A percentile compares a stretch with the other conserved stretches of the same genome.
Evolutionary conservation across 352 stramenopile genomes (phyloP).

Genomic region (Aphanomyces cochlioides): DNA sequence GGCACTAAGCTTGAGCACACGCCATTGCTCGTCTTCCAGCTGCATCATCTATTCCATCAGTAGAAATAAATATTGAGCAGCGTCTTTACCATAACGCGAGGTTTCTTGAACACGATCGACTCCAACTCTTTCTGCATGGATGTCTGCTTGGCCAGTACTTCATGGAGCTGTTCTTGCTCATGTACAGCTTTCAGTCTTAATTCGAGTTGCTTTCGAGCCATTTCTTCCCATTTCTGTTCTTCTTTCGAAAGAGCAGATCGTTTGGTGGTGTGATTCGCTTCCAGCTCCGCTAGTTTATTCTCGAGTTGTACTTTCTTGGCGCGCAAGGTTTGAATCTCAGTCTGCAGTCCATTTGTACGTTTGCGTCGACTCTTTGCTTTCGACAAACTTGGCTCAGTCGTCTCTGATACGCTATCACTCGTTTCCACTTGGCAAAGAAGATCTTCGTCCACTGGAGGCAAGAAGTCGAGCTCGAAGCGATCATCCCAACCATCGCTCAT

Average conservation of each 20-base stretch:
- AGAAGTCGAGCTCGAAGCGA: background rate
- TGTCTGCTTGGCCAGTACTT: background rate
- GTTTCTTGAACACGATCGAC: constrained; percentile 17
- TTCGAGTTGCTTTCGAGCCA: constrained; percentile 2
- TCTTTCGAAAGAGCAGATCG: background rate
- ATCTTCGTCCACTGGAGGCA: background rate
- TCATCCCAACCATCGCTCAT: background rate
- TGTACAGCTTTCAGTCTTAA: constrained; percentile 15
- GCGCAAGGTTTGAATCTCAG: background rate
- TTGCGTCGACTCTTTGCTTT: background rate
- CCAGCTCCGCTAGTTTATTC: background rate
- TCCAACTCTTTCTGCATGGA: background rate
- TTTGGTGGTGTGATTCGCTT: background rate
- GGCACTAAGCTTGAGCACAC: background rate
- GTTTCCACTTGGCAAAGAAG: background rate
- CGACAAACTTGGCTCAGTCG: background rate
- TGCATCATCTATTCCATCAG: background rate
- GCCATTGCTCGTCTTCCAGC: constrained; percentile 7
- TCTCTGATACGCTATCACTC: background rate
- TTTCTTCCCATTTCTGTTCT: constrained; percentile 17
- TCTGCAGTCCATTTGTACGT: background rate
- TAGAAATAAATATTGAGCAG: background rate
- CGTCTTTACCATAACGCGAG: constrained; percentile 9
- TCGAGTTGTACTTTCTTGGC: background rate
- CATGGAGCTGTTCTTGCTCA: constrained; percentile 15